Percentiles rank a stretch among this genome's conserved stretches.
phyloP scores from a whole-genome alignment of 2,329 filamentous ascomycete species.

The Didymella segeticola region DNA sequence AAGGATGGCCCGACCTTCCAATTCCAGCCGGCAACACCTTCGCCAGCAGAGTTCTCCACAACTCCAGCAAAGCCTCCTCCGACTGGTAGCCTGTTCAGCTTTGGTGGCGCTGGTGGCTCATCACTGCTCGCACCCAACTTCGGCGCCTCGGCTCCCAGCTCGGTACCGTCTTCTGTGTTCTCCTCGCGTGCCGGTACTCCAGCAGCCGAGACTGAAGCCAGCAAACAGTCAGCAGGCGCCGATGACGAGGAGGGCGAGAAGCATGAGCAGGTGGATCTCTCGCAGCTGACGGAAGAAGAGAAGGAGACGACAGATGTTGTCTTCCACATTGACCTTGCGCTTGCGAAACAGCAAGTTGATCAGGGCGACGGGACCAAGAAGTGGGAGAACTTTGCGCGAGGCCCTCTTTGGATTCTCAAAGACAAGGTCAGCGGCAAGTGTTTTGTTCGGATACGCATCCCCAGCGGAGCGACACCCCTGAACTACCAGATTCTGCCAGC shows the following conservation, averaged over 20 bases:
- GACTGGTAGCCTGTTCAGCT: constrained; percentile 30
- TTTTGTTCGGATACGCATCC: constrained; percentile 43
- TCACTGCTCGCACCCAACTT: constrained; percentile 32
- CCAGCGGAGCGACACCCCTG: constrained; percentile 39
- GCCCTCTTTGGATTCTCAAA: constrained; percentile 46
- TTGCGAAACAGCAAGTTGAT: constrained; percentile 39
- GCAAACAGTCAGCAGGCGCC: constrained; percentile 34
- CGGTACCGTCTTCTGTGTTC: constrained; percentile 37
- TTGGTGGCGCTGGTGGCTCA: constrained; percentile 24
- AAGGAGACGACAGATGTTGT: constrained; percentile 39
- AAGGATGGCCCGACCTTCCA: constrained; percentile 31
- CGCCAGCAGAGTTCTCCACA: constrained; percentile 34
- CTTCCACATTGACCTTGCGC: constrained; percentile 38
- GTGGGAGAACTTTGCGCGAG: constrained; percentile 43
- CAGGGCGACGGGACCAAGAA: constrained; percentile 32
- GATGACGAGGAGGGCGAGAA: constrained; percentile 41
- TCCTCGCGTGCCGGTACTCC: constrained; percentile 48
- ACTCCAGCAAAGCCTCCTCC: constrained; percentile 37
- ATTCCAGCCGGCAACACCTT: constrained; percentile 38
- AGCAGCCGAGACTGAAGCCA: constrained; percentile 43
- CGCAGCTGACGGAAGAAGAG: constrained; percentile 44
- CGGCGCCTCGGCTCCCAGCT: constrained; percentile 28
- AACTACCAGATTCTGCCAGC: constrained; percentile 43
- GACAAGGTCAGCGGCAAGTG: constrained; percentile 44
- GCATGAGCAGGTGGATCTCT: constrained; percentile 39